Evolutionary conservation across 2,329 filamentous ascomycete genomes (phyloP), one percentile per base, ranked within the genome.

Genomic region (Diaporthe helianthi): DNA sequence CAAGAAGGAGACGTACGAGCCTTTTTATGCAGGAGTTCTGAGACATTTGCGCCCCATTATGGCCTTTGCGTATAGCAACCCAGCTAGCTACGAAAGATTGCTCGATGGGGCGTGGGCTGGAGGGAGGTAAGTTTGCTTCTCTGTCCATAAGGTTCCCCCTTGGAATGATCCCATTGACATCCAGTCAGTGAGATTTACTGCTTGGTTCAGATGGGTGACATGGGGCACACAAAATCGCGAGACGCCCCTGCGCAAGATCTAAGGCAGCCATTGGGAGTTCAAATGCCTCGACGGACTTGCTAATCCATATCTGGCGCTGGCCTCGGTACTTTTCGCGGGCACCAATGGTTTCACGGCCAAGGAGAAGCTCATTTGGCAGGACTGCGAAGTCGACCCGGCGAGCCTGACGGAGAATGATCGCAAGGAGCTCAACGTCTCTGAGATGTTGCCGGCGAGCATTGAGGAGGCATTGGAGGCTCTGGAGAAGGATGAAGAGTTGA

Each of bases 181-280:
- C 38, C 26, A 54, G 3, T 29, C 26, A 54, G 3, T 29, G 12
- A 31, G 22, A 41, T 24, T 44, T 4, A 55, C 19, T 22, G 2
- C 53, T 69, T n/a, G 26, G 17, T 49, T 13, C 36, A 71, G 70
- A 38, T 94, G 90, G 89, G 86, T 94, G 0, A 82, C 90, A 0
- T 97, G 92, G 93, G 93, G 93, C 15, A 92, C 89, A 5, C 90
- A 96, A 79, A 96, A 96, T 78, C 88, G 92, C 22, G 92, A 95
- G 80, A 84, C 88, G 5, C 90, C 93, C 0, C 82, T 97, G 12
- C 86, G 93, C 15, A 90, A 91, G 76, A 86, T 93, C 58, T 81
- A 82, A 3, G 81, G 78, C 2, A 89, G 87, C 24, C 90, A 93
- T 75, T 97, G 92, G 91, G 93, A 97, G 79, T 74, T 97, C 26